These are phyloP conservation scores for Trypanosoma caninum DNA, from an alignment of 208 protist species.

Conservation along the genomic window DNA sequence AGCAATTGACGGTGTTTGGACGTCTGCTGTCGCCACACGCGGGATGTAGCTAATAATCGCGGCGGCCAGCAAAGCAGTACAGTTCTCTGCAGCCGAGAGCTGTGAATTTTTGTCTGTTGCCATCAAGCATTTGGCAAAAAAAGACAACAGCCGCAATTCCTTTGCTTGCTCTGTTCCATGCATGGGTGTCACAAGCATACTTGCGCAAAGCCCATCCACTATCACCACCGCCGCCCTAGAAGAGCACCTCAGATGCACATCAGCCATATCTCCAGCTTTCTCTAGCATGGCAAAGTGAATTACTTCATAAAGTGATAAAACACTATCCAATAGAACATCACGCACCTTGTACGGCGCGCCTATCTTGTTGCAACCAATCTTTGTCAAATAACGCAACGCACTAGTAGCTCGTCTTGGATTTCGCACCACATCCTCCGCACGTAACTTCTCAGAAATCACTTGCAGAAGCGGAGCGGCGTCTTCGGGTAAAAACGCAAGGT, in stretches of 20 bases:
- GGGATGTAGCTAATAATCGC: neutral
- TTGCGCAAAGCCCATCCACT: constrained; percentile 1
- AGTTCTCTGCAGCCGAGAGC: constrained; percentile 2
- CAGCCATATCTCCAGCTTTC: neutral
- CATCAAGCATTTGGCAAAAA: neutral
- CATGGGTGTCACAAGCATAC: neutral
- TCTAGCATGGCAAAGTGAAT: too few species aligned
- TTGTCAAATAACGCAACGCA: constrained; percentile 21
- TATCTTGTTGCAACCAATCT: constrained; percentile 1
- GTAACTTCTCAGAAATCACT: constrained; percentile 15
- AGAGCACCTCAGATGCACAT: neutral
- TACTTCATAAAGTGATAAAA: too few species aligned
- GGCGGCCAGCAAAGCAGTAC: neutral
- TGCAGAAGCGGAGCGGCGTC: constrained; percentile 11
- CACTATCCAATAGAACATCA: constrained; percentile 10
- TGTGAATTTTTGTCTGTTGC: neutral
- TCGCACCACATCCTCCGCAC: neutral
- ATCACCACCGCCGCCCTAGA: neutral
- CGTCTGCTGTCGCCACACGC: neutral
- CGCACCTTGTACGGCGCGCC: neutral
- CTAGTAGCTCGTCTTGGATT: constrained; percentile 19
- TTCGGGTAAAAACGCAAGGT: constrained; percentile 11
- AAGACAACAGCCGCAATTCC: neutral
- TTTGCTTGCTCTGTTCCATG: neutral
- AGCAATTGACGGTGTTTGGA: neutral